These are phyloP conservation scores for Picea engelmannii DNA, from an alignment of 83 land plant species.

Conservation along the genomic window DNA sequence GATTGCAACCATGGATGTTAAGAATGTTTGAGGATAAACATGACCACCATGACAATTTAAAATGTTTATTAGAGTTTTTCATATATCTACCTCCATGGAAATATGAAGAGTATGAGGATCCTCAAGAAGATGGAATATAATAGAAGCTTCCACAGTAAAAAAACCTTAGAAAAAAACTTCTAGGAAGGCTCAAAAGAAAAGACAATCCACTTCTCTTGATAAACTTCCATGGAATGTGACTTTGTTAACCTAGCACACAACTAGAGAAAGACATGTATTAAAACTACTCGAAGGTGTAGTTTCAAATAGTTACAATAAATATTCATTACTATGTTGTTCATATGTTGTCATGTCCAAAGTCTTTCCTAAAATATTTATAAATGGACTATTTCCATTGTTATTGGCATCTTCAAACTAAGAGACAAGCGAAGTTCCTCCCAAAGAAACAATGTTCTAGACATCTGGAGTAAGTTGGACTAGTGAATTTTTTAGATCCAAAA, in stretches of 20 bases:
- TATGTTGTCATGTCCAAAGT: conserved; percentile 67
- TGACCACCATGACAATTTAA: no score
- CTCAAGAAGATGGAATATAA: conserved; percentile 68
- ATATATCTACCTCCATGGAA: no score
- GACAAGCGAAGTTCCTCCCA: conserved; percentile 24
- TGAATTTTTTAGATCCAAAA: conserved; percentile 65
- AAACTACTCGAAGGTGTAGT: conserved; percentile 60
- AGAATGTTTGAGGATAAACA: no score
- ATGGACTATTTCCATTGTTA: conserved; percentile 28
- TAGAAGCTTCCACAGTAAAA: conserved; percentile 84
- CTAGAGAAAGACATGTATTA: conserved; percentile 87
- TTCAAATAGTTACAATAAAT: conserved; percentile 72
- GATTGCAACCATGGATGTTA: no score
- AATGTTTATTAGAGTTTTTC: no score
- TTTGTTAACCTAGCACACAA: conserved; percentile 92
- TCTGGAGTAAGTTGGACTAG: conserved; percentile 59
- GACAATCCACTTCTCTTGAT: conserved; percentile 84
- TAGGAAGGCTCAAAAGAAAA: conserved; percentile 77
- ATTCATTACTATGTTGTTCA: conserved; percentile 58
- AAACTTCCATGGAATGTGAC: conserved; percentile 72
- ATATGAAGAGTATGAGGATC: no score
- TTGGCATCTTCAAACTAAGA: conserved; percentile 31
- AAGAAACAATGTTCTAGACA: conserved; percentile 12
- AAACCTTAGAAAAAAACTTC: conserved; percentile 78
- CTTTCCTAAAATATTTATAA: conserved; percentile 69